phyloP scores from a whole-genome alignment of 2,329 filamentous ascomycete species.

The Diaporthe velutina region DNA sequence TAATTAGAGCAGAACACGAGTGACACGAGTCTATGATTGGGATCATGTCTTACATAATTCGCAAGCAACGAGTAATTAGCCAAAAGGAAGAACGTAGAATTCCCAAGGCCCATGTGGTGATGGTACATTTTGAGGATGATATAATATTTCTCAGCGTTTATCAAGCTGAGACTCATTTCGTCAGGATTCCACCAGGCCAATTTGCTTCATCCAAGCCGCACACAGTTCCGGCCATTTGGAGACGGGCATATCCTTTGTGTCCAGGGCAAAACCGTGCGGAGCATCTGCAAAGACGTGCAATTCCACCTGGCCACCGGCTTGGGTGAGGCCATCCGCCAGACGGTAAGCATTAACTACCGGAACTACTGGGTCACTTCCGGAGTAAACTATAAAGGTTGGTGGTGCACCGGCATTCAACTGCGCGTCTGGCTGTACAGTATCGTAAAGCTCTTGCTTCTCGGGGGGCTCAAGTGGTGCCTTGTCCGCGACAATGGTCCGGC shows the following conservation, averaged over 20 bases:
- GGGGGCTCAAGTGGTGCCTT: slow-evolving; percentile 3
- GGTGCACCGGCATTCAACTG: neutral
- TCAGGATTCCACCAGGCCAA: neutral
- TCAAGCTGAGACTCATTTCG: accelerated
- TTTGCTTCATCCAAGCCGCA: neutral
- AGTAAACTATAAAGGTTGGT: slow-evolving; percentile 14
- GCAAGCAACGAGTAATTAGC: too few species aligned
- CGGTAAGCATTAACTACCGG: slow-evolving; percentile 12
- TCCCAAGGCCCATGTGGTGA: too few species aligned
- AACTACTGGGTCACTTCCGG: slow-evolving; percentile 3
- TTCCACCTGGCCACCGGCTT: neutral
- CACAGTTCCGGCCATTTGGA: slow-evolving; percentile 6
- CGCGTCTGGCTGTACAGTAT: neutral
- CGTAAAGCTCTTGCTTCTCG: slow-evolving; percentile 18
- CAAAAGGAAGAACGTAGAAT: too few species aligned
- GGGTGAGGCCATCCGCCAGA: neutral
- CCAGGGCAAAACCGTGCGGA: slow-evolving; percentile 15
- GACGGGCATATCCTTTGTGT: neutral
- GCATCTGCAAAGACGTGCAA: slow-evolving; percentile 18
- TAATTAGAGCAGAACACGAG: too few species aligned
- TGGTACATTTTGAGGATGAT: too few species aligned
- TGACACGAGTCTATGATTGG: too few species aligned
- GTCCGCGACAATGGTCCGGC: neutral
- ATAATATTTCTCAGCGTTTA: too few species aligned
- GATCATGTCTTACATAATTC: too few species aligned